phyloP scores from a whole-genome alignment of 1,139 yeast genomes.

The Saccharomycopsis crataegensis region DNA sequence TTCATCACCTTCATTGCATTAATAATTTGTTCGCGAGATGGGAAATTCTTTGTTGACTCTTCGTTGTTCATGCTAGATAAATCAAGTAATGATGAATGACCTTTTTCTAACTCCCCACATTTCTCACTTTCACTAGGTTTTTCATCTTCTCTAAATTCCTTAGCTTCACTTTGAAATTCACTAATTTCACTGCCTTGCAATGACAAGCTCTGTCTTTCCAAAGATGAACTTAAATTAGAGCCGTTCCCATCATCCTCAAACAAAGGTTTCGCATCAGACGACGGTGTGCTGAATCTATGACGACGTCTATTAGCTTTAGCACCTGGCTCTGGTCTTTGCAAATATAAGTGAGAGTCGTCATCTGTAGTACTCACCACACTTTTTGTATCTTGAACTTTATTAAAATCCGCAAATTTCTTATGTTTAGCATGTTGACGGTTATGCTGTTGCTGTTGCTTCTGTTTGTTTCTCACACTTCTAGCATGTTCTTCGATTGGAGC shows the following conservation, averaged over 20 bases:
- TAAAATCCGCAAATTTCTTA: neutral
- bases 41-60: constrained; percentile 11
- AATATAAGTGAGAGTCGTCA: neutral
- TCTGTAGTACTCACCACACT: neutral
- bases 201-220: too few species aligned
- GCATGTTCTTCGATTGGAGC: constrained; percentile 39
- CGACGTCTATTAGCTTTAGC: neutral
- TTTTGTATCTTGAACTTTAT: neutral
- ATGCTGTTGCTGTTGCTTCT: neutral
- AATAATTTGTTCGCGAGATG: constrained; percentile 17
- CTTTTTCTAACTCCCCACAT: constrained; percentile 19
- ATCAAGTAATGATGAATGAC: constrained; percentile 23
- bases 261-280: neutral
- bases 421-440: neutral
- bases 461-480: constrained; percentile 19
- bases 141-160: neutral
- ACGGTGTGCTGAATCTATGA: constrained; percentile 4
- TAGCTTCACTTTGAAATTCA: too few species aligned
- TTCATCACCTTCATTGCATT: constrained; percentile 13
- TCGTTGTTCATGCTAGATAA: constrained; percentile 19
- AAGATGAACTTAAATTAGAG: too few species aligned
- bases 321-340: neutral
- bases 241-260: too few species aligned
- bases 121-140: neutral
- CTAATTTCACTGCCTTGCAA: too few species aligned